A percentile compares a stretch with the other conserved stretches of the same genome.
These are phyloP conservation scores for Wickerhamomyces mucosus DNA, from an alignment of 805 yeast genomes.

Conservation along the genomic window DNA sequence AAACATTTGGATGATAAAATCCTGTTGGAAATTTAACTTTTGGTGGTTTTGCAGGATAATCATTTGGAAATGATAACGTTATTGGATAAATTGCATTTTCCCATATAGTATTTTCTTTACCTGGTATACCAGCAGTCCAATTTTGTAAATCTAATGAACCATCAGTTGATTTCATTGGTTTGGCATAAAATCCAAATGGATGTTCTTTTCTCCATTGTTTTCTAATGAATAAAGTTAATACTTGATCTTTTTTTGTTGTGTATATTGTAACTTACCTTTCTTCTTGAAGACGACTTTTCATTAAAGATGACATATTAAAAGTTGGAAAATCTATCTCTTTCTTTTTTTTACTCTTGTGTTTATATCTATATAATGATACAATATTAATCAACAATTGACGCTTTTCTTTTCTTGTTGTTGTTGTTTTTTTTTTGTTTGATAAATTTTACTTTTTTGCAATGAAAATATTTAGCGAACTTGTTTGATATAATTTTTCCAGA, in stretches of 20 bases:
- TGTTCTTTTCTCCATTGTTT: slow-evolving; percentile 98
- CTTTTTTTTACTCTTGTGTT: too few species aligned
- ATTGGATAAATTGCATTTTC: slow-evolving; percentile 84
- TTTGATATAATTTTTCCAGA: too few species aligned
- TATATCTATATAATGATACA: too few species aligned
- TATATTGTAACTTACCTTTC: slow-evolving; percentile 42
- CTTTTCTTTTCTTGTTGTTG: too few species aligned
- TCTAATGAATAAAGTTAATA: slow-evolving; percentile 27
- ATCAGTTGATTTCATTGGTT: slow-evolving; percentile 70
- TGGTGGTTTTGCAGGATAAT: slow-evolving; percentile 96
- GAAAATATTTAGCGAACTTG: too few species aligned
- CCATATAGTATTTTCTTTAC: slow-evolving; percentile 82
- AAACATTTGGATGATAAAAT: slow-evolving; percentile 94
- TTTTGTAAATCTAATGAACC: slow-evolving; percentile 76
- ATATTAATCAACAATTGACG: too few species aligned
- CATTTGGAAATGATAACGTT: slow-evolving; percentile 74
- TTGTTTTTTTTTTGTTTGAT: too few species aligned
- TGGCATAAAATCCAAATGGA: slow-evolving; percentile 95
- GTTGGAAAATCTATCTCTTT: too few species aligned
- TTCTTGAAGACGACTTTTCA: slow-evolving; percentile 65
- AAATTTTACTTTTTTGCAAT: too few species aligned
- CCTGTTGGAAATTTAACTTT: slow-evolving; percentile 82
- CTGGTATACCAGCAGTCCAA: slow-evolving; percentile 97
- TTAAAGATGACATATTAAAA: slow-evolving; percentile 11
- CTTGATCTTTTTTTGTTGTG: neutral